phyloP scores from a whole-genome alignment of 495 filamentous ascomycete genomes.

The Hypomontagnella monticulosa region DNA sequence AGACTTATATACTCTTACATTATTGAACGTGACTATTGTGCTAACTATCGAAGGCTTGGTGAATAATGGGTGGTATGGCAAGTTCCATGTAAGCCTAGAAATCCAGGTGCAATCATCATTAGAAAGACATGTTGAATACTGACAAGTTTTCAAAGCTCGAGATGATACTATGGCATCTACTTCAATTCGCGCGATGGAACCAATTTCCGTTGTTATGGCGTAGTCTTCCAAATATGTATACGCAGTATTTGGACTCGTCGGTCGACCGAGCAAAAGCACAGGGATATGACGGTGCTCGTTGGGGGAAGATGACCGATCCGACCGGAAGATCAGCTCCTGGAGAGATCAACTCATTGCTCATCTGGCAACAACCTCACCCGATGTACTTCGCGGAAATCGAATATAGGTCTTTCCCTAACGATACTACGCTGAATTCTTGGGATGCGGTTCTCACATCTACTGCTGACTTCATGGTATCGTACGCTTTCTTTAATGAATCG shows the following conservation, averaged over 20 bases:
- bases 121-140: not conserved
- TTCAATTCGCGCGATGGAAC: slow-evolving; percentile 64
- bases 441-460: slow-evolving; percentile 53
- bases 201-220: slow-evolving; percentile 57
- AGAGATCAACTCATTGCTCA: slow-evolving; percentile 63
- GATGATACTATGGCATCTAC: slow-evolving; percentile 64
- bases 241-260: slow-evolving; percentile 57
- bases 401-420: slow-evolving; percentile 53
- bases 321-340: slow-evolving; percentile 64
- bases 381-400: slow-evolving; percentile 64
- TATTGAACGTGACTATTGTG: not conserved
- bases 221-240: slow-evolving; percentile 58
- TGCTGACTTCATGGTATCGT: slow-evolving; percentile 64
- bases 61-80: slow-evolving; percentile 67
- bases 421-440: slow-evolving; percentile 55
- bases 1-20: slow-evolving; percentile 13
- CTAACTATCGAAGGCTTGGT: slow-evolving; percentile 52
- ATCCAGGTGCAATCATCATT: not conserved
- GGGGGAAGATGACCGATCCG: slow-evolving; percentile 69
- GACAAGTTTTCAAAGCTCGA: slow-evolving; percentile 48
- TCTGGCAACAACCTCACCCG: slow-evolving; percentile 66
- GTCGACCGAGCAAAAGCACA: slow-evolving; percentile 56
- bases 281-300: slow-evolving; percentile 63
- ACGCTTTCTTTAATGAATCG: slow-evolving; percentile 57
- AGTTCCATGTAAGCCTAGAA: slow-evolving; percentile 52